Evolutionary conservation across 495 filamentous ascomycete genomes (phyloP).

Genomic region (Bacidia rubella): DNA sequence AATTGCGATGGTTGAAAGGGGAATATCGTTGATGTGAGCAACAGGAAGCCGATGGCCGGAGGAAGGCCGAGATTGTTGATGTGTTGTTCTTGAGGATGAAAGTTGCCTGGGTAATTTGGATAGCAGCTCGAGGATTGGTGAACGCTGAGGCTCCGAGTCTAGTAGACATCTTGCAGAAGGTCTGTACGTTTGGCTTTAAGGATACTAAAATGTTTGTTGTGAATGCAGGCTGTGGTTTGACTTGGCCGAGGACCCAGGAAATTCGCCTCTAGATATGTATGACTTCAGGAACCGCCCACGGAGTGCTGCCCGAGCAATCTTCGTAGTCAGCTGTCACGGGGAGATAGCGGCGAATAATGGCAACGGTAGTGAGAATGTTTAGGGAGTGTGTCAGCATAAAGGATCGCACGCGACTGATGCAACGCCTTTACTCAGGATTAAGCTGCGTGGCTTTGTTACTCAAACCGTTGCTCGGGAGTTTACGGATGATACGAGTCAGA

Average conservation of each 20-base stretch:
- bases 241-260: background rate
- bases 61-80: slow-evolving; percentile 1
- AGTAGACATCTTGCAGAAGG: slow-evolving; percentile 16
- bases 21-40: background rate
- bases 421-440: background rate
- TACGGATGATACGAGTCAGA: background rate
- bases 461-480: background rate
- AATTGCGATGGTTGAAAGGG: slow-evolving; percentile 6
- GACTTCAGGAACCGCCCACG: background rate
- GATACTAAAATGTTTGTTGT: background rate
- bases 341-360: background rate
- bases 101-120: slow-evolving; percentile 8
- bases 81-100: background rate
- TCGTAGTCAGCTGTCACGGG: background rate
- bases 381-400: background rate
- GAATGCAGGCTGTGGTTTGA: background rate
- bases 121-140: slow-evolving; percentile 7
- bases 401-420: background rate
- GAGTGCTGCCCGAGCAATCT: slow-evolving; percentile 3
- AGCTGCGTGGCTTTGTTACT: background rate
- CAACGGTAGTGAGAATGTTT: background rate
- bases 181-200: background rate
- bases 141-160: slow-evolving; percentile 6
- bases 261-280: slow-evolving; percentile 2
- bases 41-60: slow-evolving; percentile 8